These are phyloP conservation scores for Aspergillus fumigatiaffinis DNA, from an alignment of 2,329 filamentous ascomycete genomes.

Conservation along the genomic window DNA sequence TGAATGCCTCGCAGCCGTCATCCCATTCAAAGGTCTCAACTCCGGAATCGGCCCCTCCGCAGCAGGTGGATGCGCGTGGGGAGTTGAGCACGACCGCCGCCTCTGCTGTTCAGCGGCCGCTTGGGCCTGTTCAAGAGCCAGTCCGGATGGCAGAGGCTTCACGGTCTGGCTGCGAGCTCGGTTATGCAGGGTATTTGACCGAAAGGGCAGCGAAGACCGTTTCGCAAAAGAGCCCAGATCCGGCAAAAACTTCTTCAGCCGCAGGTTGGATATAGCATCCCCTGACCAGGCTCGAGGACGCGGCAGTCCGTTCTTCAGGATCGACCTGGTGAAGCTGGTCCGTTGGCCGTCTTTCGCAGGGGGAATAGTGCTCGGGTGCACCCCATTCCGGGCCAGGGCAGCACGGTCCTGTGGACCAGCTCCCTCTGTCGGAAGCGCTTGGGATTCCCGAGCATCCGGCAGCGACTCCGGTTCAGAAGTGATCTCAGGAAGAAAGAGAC, in stretches of 20 bases:
- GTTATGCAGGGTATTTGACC: conserved; percentile 19
- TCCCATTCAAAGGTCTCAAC: conserved; percentile 24
- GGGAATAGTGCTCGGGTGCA: conserved; percentile 12
- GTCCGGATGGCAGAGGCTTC: conserved; percentile 11
- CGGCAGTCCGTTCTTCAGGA: conserved; percentile 32
- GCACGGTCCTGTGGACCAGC: background rate
- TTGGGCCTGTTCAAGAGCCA: conserved; percentile 17
- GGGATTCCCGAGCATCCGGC: background rate
- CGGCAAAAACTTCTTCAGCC: conserved; percentile 34
- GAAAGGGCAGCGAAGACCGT: conserved; percentile 28
- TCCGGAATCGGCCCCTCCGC: conserved; percentile 32
- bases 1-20: conserved; percentile 31
- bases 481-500: conserved; percentile 26
- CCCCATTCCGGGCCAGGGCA: background rate
- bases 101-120: conserved; percentile 3
- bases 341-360: conserved; percentile 20
- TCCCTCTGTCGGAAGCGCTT: no score
- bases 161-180: conserved; percentile 28
- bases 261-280: conserved; percentile 23
- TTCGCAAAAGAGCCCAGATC: conserved; percentile 30
- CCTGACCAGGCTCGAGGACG: conserved; percentile 36
- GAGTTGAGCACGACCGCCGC: conserved; percentile 12
- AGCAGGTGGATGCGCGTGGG: conserved; percentile 16
- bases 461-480: conserved; percentile 31
- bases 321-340: conserved; percentile 31